These are phyloP conservation scores for Soucietia sequanensis DNA, from an alignment of 805 yeast species.

Conservation along the genomic window DNA sequence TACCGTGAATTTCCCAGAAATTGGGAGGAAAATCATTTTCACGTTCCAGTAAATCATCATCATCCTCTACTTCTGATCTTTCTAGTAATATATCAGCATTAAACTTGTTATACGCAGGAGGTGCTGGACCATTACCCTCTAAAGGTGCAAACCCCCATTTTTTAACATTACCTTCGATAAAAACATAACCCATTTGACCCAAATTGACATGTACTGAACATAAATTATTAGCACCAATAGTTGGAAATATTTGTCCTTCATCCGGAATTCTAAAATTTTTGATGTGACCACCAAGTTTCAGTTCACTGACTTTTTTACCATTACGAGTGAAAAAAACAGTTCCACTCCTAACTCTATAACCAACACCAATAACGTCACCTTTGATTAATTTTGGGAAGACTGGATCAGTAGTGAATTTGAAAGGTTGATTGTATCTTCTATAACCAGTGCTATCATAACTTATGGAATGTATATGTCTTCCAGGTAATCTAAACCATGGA, in stretches of 20 bases:
- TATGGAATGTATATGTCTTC: slow-evolving; percentile 79
- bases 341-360: slow-evolving; percentile 79
- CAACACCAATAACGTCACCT: slow-evolving; percentile 94
- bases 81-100: slow-evolving; percentile 77
- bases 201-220: slow-evolving; percentile 85
- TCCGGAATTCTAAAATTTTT: slow-evolving; percentile 61
- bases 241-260: slow-evolving; percentile 73
- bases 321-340: slow-evolving; percentile 91
- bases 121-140: slow-evolving; percentile 86
- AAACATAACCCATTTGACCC: slow-evolving; percentile 88
- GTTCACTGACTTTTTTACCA: slow-evolving; percentile 84
- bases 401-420: slow-evolving; percentile 44
- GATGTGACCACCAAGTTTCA: slow-evolving; percentile 75
- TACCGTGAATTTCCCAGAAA: slow-evolving; percentile 44
- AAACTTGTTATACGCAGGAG: slow-evolving; percentile 86
- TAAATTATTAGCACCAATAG: slow-evolving; percentile 78
- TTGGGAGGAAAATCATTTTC: slow-evolving; percentile 57
- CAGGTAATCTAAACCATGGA: slow-evolving; percentile 91
- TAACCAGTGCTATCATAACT: slow-evolving; percentile 87
- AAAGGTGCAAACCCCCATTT: slow-evolving; percentile 95
- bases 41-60: slow-evolving; percentile 42
- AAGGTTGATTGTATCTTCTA: slow-evolving; percentile 78
- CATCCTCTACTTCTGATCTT: slow-evolving; percentile 54
- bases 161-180: slow-evolving; percentile 88
- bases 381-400: slow-evolving; percentile 60